These are phyloP conservation scores for Dentipellis fragilis DNA, from an alignment of 768 basidiomycete genomes.

Conservation along the genomic window DNA sequence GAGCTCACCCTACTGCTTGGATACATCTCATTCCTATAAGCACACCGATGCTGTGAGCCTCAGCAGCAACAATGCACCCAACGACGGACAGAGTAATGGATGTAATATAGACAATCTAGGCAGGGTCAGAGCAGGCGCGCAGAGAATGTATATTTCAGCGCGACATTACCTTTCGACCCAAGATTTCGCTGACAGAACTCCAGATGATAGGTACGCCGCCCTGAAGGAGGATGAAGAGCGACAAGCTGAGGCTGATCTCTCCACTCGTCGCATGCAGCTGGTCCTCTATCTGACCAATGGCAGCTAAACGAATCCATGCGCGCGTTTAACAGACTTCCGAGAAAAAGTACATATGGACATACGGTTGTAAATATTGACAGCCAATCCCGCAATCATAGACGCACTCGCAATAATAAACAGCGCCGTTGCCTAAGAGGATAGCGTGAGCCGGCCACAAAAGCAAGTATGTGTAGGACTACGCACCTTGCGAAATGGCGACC, in stretches of 20 bases:
- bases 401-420: conserved; percentile 40
- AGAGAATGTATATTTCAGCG: conserved; percentile 6
- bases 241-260: conserved; percentile 59
- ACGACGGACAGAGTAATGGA: conserved; percentile 43
- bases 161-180: conserved; percentile 51
- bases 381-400: conserved; percentile 48
- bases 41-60: conserved; percentile 41
- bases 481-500: conserved; percentile 50
- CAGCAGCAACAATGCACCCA: conserved; percentile 47
- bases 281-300: conserved; percentile 47
- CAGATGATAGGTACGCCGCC: conserved; percentile 59
- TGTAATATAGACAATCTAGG: conserved; percentile 42
- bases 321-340: background rate
- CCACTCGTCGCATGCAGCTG: conserved; percentile 49
- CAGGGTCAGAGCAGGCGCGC: background rate
- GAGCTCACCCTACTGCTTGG: conserved; percentile 53
- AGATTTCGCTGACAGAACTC: conserved; percentile 64
- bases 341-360: conserved; percentile 13
- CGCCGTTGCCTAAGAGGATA: conserved; percentile 27
- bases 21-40: conserved; percentile 60
- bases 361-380: conserved; percentile 59
- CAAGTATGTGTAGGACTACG: conserved; percentile 3
- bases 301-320: conserved; percentile 31
- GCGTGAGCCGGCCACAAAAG: background rate
- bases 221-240: conserved; percentile 66